Evolutionary conservation across 305 asterid species (phyloP).

Genomic region (Plantago lanceolata): DNA sequence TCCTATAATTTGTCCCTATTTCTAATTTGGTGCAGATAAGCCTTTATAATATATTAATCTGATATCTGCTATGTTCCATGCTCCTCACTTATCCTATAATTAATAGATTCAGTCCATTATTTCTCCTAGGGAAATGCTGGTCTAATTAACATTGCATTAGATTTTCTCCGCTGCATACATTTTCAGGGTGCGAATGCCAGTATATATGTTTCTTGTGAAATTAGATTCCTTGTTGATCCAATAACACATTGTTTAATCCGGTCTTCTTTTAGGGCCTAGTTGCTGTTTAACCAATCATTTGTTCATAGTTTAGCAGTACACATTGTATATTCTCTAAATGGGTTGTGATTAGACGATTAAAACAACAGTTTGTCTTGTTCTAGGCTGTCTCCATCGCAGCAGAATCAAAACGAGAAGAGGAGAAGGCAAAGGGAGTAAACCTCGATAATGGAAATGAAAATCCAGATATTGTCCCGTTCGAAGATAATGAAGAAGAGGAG

Average conservation of each 20-base stretch:
- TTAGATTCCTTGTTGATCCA: not conserved
- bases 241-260: no score
- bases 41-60: not conserved
- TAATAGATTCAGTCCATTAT: not conserved
- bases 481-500: conserved; percentile 78
- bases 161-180: not conserved
- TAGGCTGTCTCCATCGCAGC: conserved; percentile 75
- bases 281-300: not conserved
- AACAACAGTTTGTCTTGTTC: conserved; percentile 22
- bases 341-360: conserved; percentile 12
- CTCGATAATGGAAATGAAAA: conserved; percentile 57
- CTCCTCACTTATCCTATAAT: not conserved
- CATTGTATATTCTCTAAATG: not conserved
- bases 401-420: conserved; percentile 80
- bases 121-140: not conserved
- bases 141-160: not conserved
- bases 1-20: not conserved
- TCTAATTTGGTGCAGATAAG: not conserved
- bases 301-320: not conserved
- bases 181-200: not conserved
- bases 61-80: not conserved
- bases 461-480: conserved; percentile 81
- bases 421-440: conserved; percentile 74
- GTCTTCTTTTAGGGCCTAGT: no score
- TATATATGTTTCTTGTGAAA: not conserved